Evolutionary conservation across 164 flowering plant genomes (phyloP).

Genomic region (Berberis vulgaris): DNA sequence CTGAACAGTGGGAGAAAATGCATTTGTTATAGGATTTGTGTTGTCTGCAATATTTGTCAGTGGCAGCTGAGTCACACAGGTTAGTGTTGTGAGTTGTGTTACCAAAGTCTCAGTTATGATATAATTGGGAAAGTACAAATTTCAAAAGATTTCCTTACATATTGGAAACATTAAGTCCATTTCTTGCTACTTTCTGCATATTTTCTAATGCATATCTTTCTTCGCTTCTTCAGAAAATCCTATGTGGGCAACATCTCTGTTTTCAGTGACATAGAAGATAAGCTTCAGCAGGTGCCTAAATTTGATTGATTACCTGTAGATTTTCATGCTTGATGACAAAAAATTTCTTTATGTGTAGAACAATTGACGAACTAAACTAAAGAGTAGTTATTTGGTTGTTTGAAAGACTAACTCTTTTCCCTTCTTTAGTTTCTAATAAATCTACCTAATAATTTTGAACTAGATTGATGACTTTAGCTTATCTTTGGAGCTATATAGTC

Average conservation of each 20-base stretch:
- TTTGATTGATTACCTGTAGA: not conserved
- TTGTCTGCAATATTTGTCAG: too few species aligned
- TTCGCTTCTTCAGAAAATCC: conserved; percentile 50
- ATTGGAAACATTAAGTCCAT: not conserved
- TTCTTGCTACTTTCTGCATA: not conserved
- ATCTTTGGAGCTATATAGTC: too few species aligned
- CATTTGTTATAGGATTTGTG: too few species aligned
- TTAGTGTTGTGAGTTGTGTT: too few species aligned
- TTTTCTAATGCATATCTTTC: conserved; percentile 2
- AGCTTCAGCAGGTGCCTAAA: conserved; percentile 60
- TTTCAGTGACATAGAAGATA: conserved; percentile 71
- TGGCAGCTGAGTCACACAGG: too few species aligned
- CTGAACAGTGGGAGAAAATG: too few species aligned
- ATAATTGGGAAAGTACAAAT: too few species aligned
- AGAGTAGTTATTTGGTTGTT: not conserved
- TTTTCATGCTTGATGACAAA: not conserved
- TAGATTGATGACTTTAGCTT: too few species aligned
- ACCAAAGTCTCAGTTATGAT: too few species aligned
- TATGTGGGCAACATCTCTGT: conserved; percentile 71
- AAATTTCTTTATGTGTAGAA: not conserved
- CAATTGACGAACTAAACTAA: not conserved
- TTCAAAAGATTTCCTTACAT: not conserved
- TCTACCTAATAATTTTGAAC: too few species aligned
- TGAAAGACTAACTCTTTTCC: not conserved
- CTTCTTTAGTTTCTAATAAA: too few species aligned